Percentiles rank a stretch among this genome's conserved stretches.
These are phyloP conservation scores for Monilinia polystroma DNA, from an alignment of 2,329 filamentous ascomycete species.

Conservation along the genomic window DNA sequence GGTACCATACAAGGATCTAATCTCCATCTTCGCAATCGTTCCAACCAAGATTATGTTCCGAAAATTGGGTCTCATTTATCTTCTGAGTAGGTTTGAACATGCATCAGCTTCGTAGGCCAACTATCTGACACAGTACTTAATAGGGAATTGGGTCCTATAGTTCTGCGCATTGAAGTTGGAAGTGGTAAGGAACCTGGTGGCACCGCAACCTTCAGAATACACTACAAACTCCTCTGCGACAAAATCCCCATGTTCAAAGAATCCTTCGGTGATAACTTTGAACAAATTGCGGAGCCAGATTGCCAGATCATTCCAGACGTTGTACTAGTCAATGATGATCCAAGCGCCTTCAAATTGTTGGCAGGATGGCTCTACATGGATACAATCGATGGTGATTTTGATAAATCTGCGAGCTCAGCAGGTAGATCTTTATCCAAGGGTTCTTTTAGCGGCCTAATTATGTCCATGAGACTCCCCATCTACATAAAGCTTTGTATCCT, in stretches of 20 bases:
- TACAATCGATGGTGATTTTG: neutral
- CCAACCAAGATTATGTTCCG: neutral
- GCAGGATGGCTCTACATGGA: neutral
- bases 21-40: neutral
- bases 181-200: neutral
- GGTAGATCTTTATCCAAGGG: neutral
- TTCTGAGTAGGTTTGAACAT: neutral
- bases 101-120: too few relatives aligned
- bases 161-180: slow-evolving; percentile 1
- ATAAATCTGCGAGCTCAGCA: neutral
- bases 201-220: neutral
- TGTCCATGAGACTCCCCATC: slow-evolving; percentile 5
- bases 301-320: neutral
- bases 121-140: neutral
- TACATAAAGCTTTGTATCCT: neutral
- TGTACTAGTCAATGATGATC: neutral
- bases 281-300: neutral
- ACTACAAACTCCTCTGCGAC: neutral
- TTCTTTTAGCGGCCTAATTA: neutral
- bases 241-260: neutral
- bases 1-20: neutral
- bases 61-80: neutral
- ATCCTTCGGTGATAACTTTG: neutral
- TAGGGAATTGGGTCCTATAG: neutral
- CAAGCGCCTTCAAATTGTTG: neutral